A percentile compares a stretch with the other conserved stretches of the same genome.
These are phyloP conservation scores for Neonectria ditissima DNA, from an alignment of 2,329 filamentous ascomycete genomes.

Conservation along the genomic window DNA sequence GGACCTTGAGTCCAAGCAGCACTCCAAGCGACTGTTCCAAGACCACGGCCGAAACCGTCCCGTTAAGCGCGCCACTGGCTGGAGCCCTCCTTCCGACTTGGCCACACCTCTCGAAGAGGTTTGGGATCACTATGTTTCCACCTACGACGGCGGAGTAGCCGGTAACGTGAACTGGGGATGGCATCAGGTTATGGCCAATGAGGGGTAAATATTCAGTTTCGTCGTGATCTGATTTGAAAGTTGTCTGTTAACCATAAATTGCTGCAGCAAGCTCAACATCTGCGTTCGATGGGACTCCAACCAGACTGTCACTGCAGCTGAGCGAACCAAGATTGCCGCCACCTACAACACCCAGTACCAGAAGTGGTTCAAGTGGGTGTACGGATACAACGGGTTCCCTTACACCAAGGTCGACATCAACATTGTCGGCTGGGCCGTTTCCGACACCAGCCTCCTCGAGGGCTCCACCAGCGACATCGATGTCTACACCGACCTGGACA, in stretches of 20 bases:
- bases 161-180: conserved; percentile 47
- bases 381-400: conserved; percentile 58
- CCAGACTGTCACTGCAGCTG: conserved; percentile 49
- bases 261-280: conserved; percentile 34
- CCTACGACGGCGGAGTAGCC: conserved; percentile 30
- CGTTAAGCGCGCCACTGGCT: conserved; percentile 33
- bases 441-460: conserved; percentile 50
- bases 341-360: conserved; percentile 52
- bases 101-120: conserved; percentile 30
- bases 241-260: background rate
- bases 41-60: conserved; percentile 30
- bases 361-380: conserved; percentile 57
- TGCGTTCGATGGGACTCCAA: conserved; percentile 59
- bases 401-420: conserved; percentile 52
- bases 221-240: background rate
- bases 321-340: conserved; percentile 52
- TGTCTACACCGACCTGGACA: conserved; percentile 56
- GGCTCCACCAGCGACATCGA: conserved; percentile 51
- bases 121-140: conserved; percentile 33
- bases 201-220: conserved; percentile 43
- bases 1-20: conserved; percentile 23
- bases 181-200: conserved; percentile 47
- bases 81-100: conserved; percentile 32
- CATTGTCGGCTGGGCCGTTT: conserved; percentile 58
- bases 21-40: conserved; percentile 3